Base-by-base conservation (phyloP, 208 protist species). In the Crithidia fasciculata region DNA sequence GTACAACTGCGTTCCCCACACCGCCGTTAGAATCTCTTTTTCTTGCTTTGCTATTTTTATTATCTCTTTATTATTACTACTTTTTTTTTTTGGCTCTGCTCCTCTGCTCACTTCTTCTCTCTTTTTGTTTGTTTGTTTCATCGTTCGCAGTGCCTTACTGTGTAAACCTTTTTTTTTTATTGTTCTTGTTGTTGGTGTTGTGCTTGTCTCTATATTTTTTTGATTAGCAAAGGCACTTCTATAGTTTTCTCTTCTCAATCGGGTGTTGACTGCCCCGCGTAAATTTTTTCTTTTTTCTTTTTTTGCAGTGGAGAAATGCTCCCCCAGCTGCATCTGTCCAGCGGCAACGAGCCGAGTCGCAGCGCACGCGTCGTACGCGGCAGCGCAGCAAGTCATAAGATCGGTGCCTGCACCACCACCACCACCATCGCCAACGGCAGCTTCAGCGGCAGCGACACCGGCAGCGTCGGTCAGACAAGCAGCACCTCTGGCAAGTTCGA, bases 401-500 rank as follows among this genome's bases (percentile, higher is more conserved):
- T 5, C 5, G 39, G 19, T 41, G 61, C 8, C 4, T 8, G 59
- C 18, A 64, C 12, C 43, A 52, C 13, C 28, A 28, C 28, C 28
- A 28, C 28, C 28, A 28, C 28, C 28, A 28, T 28, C 28, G 28
- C 28, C 28, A 28, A 28, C 43, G 71, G 49, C 9, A 54, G 53
- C 37, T 45, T 10, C 52, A 66, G 61, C 28, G 8, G 62, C 53
- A 56, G 71, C 45, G 53, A 61, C 44, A 19, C 8, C 37, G 5
- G n/a, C 50, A 47, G 18, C 19, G 60, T 10, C 8, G 71, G 6
- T 5, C 5, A 40, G n/a, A 36, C 62, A n/a, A 76, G 63, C 28
- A 58, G 9, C 28, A 37, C 43, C 18, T 64, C 61, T 36, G 36
- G 72, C 39, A 69, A 76, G 72, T 65, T 76, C 40, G 63, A 69